A percentile compares a stretch with the other conserved stretches of the same genome.
Evolutionary conservation across 257 asterid species (phyloP).

Genomic region (Ajuga chamaepitys): DNA sequence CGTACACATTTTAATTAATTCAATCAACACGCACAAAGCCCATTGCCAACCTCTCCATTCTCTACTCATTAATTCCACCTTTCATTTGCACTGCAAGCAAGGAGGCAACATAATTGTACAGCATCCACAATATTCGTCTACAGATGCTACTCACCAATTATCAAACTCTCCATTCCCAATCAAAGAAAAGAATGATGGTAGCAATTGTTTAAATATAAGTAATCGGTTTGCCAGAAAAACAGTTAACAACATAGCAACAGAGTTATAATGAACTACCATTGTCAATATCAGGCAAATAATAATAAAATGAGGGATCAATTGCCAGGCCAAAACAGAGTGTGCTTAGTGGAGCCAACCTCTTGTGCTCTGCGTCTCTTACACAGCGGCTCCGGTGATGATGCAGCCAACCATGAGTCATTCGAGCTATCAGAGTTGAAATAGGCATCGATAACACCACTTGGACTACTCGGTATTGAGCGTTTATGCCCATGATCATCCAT

Average conservation of each 20-base stretch:
- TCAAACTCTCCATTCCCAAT: conserved; percentile 26
- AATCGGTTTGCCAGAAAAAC: conserved; percentile 20
- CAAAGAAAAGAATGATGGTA: conserved; percentile 18
- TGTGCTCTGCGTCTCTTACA: conserved; percentile 31
- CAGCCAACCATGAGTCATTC: conserved; percentile 37
- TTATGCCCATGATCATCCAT: conserved; percentile 9
- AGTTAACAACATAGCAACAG: conserved; percentile 31
- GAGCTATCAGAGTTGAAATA: conserved; percentile 43
- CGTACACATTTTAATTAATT: no score
- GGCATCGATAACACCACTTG: conserved; percentile 44
- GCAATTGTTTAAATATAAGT: conserved; percentile 19
- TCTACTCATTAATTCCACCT: no score
- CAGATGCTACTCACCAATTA: conserved; percentile 17
- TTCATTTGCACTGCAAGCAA: no score
- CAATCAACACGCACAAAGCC: no score
- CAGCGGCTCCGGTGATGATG: conserved; percentile 28
- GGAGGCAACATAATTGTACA: conserved; percentile 14
- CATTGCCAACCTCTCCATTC: no score
- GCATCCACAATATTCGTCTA: conserved; percentile 13
- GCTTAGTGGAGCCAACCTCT: conserved; percentile 28
- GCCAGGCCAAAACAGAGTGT: conserved; percentile 21
- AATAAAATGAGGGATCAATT: conserved; percentile 6
- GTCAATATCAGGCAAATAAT: conserved; percentile 23
- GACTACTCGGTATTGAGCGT: conserved; percentile 29
- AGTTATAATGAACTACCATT: conserved; percentile 27